Base-by-base conservation (phyloP, 208 protist species). In the Trichomonas vaginalis region DNA sequence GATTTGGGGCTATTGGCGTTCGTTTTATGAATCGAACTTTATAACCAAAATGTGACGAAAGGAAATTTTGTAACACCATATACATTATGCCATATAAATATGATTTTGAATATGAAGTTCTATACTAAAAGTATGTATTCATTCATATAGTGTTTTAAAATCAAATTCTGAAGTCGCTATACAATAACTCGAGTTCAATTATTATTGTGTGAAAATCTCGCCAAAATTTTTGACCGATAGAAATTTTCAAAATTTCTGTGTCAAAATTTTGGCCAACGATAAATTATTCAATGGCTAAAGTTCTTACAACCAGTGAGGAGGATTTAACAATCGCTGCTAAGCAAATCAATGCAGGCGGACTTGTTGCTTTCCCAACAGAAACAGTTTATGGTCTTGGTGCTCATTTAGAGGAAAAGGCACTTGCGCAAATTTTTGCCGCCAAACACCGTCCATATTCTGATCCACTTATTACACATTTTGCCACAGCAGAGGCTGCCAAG, bases 311-410 rank as follows among this genome's bases (percentile, higher is more conserved):
- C 0, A 48, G 45, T 56, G 86, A 92, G 0, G 86, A 92, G 51
- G 86, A 92, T 51, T 32, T 92, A 21, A 51, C 45, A 48, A 48
- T 51, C 39, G 97, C 95, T 27, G 96, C 62, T n/a, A 95, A 86
- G 27, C 40, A 83, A 37, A 82, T 97, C 45, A 70, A 95, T 9
- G 40, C 37, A 0, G 97, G 96, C 23, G 79, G 96, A 46, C 70
- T 99, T 0, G 98, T 99, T 27, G 97, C 98, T 39, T 98, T 99
- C 95, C 98, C 99, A 9, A 99, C 99, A 0, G 99, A 99, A 96
- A 99, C 99, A 10, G 98, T 99, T n/a, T 99, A 99, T 96, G 99
- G 99, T 17, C 97, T 99, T 0, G 99, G 98, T 17, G 98, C 98
- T 21, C 98, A 99, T 96, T 96, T 98, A 23, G 96, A 98, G 95